Evolutionary conservation across 192 early-diverging fungal genomes (phyloP), one percentile per base, ranked within the genome.

Genomic region (Mycoemilia scoparia): DNA sequence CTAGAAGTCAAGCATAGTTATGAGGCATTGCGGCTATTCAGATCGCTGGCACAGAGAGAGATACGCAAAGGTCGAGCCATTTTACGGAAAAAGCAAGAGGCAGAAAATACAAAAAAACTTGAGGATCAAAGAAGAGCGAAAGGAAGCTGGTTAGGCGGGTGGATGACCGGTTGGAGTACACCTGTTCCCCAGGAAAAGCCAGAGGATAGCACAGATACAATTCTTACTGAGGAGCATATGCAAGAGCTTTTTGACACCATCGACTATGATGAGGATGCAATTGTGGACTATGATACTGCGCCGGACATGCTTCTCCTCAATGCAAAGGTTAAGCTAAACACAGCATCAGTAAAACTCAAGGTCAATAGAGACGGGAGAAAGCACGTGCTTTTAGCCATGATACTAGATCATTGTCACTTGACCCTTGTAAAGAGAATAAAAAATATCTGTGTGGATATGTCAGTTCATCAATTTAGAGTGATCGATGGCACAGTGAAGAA

Each of bases 221-320:
- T 57, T 21, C 71, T 88, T 25, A 77, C 80, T 12, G 84, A 86
- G 21, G 77, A 75, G 29, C 83, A 96, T 38, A 73, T 82, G 32
- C 72, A 85, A 42, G 78, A 89, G 53, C 65, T 96, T 9, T 90
- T 86, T 62, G 76, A 91, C 20, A 82, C 84, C 6, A 96, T 96
- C 36, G 90, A 96, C 34, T 96, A 79, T 50, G 80, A 96, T 46
- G 86, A 87, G 35, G 66, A 75, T 0, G 67, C 74, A 1, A 41
- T 75, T 5, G 49, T 60, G 2, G 61, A 45, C 7, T 60, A 59
- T 15, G 51, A 59, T 24, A 34, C 56, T 24, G 60, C 54, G 20
- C 24, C 40, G 12, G 68, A 74, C 30, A 73, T 74, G 2, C 66
- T 77, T 15, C 59, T 74, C 21, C 53, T 77, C 28, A 54, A 66